These are phyloP conservation scores for Cercospora sesami DNA, from an alignment of 2,329 filamentous ascomycete species.

Conservation along the genomic window DNA sequence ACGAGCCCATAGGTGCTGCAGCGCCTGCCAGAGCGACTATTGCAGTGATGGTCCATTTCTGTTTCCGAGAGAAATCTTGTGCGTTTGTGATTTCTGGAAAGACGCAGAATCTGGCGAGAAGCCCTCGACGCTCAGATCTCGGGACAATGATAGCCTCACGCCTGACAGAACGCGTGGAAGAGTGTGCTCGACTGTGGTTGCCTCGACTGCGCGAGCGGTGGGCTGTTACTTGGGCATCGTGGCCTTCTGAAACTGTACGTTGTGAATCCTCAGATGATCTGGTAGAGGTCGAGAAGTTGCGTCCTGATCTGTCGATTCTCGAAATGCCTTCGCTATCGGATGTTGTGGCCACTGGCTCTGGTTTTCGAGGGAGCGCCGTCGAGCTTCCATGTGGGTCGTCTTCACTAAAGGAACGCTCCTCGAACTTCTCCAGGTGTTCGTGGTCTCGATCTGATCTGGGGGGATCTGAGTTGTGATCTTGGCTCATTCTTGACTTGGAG, in stretches of 20 bases:
- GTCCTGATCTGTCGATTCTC: slow-evolving; percentile 12
- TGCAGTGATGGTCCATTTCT: slow-evolving; percentile 82
- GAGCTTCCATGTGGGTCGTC: slow-evolving; percentile 19
- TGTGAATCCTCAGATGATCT: slow-evolving; percentile 28
- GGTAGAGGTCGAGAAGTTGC: slow-evolving; percentile 18
- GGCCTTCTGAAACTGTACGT: slow-evolving; percentile 30
- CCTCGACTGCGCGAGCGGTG: slow-evolving; percentile 30
- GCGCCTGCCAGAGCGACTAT: slow-evolving; percentile 75
- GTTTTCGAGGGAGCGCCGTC: slow-evolving; percentile 20
- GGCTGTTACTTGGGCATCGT: slow-evolving; percentile 35
- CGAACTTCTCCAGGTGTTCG: slow-evolving; percentile 20
- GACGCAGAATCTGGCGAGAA: slow-evolving; percentile 69
- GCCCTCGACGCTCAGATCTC: slow-evolving; percentile 62
- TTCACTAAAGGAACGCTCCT: slow-evolving; percentile 17
- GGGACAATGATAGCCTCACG: slow-evolving; percentile 50
- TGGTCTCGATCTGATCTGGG: slow-evolving; percentile 18
- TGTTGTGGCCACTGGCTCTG: slow-evolving; percentile 20
- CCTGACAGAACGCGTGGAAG: slow-evolving; percentile 29
- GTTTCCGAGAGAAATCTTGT: slow-evolving; percentile 68
- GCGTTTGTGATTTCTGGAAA: slow-evolving; percentile 78
- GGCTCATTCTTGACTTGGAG: slow-evolving; percentile 17
- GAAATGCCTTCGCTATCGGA: slow-evolving; percentile 24
- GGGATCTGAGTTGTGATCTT: slow-evolving; percentile 19
- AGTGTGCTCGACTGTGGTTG: slow-evolving; percentile 32
- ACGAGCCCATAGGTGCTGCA: slow-evolving; percentile 78